Base-by-base conservation (phyloP, 2,329 filamentous ascomycete species). In the Diaporthe amygdali region DNA sequence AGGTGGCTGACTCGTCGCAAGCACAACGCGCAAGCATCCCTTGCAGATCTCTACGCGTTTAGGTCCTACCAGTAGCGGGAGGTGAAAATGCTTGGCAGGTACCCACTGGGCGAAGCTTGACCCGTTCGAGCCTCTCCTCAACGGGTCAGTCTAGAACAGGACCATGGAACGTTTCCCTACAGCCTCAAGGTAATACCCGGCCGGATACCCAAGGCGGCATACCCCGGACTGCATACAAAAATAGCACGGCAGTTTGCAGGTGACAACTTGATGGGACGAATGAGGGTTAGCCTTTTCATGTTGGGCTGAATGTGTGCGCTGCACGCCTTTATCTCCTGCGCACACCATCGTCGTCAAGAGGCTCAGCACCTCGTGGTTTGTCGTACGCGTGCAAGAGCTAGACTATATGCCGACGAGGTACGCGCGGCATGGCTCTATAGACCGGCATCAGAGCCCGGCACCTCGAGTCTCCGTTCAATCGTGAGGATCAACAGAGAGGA, bases 1-100 rank as follows among this genome's bases (percentile, higher is more conserved):
- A 49, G 22, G 8, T 17, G 59, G 59, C 59, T 64, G 59, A 64
- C 44, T 49, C 41, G 59, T 64, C 59, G 44, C 30, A 49, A 49
- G 59, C 44, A 49, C 41, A 64, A 64, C 59, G 59, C 30, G 59
- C 59, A 64, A 64, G 59, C 59, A 47, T 49, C 44, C 59, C 59
- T 37, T 49, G 59, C 30, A 64, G 44, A 64, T 49, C 44, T n/a
- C 27, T 64, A 25, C 59, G 44, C 59, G 27, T 37, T 37, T 30
- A 3, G 30, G 37, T 37, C 3, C 12, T 34, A 49, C 20, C n/a
- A 25, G 25, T 5, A 49, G n/a, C 59, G 41, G 44, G n/a, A 64
- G n/a, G 34, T 37, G n/a, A 37, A 41, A 47, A 49, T 63, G 41
- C 59, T 63, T 63, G 59, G 41, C 41, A 5, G 8, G 12, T 12